A percentile compares a stretch with the other conserved stretches of the same genome.
Evolutionary conservation across 495 filamentous ascomycete species (phyloP).

Genomic region (Letharia columbiana): DNA sequence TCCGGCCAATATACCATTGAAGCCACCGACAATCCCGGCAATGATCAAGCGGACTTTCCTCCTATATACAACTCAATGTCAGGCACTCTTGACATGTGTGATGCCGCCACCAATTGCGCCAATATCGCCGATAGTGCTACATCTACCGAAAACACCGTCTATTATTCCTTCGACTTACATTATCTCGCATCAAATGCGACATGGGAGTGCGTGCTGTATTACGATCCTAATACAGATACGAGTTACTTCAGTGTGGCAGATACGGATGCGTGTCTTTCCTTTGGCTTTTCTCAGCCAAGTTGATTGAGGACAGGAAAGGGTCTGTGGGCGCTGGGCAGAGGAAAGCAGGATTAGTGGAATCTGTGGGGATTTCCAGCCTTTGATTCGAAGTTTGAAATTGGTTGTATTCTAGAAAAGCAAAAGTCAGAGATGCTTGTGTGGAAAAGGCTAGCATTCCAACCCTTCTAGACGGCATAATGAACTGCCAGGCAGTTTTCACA

Average conservation of each 20-base stretch:
- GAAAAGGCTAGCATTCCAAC: neutral
- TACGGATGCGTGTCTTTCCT: neutral
- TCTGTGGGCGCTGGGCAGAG: neutral
- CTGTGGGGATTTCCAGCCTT: neutral
- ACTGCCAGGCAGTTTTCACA: neutral
- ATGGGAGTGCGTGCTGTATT: neutral
- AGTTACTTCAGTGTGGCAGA: neutral
- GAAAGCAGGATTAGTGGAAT: neutral
- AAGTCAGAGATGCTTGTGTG: neutral
- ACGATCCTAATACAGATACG: neutral
- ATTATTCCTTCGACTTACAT: neutral
- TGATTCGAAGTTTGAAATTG: neutral
- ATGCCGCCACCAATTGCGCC: neutral
- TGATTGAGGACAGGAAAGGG: neutral
- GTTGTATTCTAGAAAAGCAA: neutral
- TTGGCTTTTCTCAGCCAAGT: neutral
- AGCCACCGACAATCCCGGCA: neutral
- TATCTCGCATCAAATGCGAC: neutral
- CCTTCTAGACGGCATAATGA: neutral
- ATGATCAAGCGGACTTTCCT: neutral
- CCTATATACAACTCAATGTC: neutral
- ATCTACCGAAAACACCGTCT: neutral
- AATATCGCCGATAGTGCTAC: neutral
- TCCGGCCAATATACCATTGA: neutral
- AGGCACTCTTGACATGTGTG: neutral